A percentile compares a stretch with the other conserved stretches of the same genome.
Evolutionary conservation across 306 rosid species (phyloP).

Genomic region (Acmispon strigosus): DNA sequence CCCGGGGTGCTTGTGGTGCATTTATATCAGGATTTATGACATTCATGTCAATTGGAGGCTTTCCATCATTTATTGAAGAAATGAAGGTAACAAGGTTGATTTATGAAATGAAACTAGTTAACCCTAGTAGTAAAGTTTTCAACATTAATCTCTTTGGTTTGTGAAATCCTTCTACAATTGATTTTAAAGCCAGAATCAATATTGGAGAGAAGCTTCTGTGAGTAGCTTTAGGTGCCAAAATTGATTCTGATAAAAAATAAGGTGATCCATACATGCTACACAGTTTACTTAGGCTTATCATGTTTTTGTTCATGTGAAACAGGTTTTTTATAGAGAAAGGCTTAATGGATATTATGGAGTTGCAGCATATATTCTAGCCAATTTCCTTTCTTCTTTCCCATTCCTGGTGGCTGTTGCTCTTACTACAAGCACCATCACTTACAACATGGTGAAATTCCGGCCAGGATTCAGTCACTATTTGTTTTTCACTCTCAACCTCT

Average conservation of each 20-base stretch:
- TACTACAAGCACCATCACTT: constrained; percentile 63
- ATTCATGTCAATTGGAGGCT: constrained; percentile 98
- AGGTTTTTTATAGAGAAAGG: constrained; percentile 84
- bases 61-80: constrained; percentile 92
- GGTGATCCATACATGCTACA: too few species aligned
- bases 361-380: constrained; percentile 67
- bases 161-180: neutral
- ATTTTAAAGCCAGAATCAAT: too few species aligned
- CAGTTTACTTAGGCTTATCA: neutral
- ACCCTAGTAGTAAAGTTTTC: neutral
- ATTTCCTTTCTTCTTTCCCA: constrained; percentile 87
- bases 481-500: constrained; percentile 70
- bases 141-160: neutral
- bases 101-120: neutral
- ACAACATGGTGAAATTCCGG: constrained; percentile 73
- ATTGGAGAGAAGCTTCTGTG: too few species aligned
- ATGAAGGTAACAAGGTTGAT: constrained; percentile 59
- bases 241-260: too few species aligned
- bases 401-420: constrained; percentile 73
- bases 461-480: constrained; percentile 52
- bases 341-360: constrained; percentile 91
- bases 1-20: constrained; percentile 93
- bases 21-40: constrained; percentile 96
- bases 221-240: too few species aligned
- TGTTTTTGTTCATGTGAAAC: constrained; percentile 18